Percentiles rank a stretch among this genome's conserved stretches.
Conservation (phyloP, 2,329 filamentous ascomycete species). For the Microcyclosporella mali region DNA sequence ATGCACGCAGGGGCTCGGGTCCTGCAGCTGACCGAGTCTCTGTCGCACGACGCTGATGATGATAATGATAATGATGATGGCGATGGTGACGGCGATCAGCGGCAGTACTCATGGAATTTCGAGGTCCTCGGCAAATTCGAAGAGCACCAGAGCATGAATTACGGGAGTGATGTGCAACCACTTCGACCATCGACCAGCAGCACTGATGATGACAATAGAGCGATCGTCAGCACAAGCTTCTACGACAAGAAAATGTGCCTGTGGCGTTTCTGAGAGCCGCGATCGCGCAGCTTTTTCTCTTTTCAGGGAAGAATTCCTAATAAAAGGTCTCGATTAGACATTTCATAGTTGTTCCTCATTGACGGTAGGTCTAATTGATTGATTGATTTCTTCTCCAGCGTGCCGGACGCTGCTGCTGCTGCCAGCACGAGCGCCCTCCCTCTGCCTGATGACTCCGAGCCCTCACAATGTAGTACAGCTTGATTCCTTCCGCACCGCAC, state of each 20-base stretch:
- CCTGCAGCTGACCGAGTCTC: slow-evolving; percentile 41
- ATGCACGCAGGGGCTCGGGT: slow-evolving; percentile 84
- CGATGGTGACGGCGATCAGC: too few relatives aligned
- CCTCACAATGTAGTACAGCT: too few relatives aligned
- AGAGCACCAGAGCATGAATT: slow-evolving; percentile 92
- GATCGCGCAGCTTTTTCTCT: too few relatives aligned
- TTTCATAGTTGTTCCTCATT: too few relatives aligned
- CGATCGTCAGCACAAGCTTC: slow-evolving; percentile 63
- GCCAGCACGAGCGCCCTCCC: too few relatives aligned
- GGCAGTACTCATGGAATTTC: slow-evolving; percentile 50
- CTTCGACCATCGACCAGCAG: slow-evolving; percentile 2
- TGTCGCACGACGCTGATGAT: neutral
- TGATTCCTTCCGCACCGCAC: neutral
- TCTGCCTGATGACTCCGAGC: too few relatives aligned
- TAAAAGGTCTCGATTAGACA: too few relatives aligned
- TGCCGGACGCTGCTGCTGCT: too few relatives aligned
- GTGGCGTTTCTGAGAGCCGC: slow-evolving; percentile 41
- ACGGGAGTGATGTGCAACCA: slow-evolving; percentile 67
- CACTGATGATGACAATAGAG: slow-evolving; percentile 11
- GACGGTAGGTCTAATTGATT: too few relatives aligned
- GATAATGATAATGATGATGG: too few relatives aligned
- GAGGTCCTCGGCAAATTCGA: slow-evolving; percentile 65
- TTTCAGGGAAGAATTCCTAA: too few relatives aligned
- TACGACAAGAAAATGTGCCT: slow-evolving; percentile 66
- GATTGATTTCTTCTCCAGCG: too few relatives aligned